phyloP scores from a whole-genome alignment of 2,329 filamentous ascomycete species.

The Cryphonectria parasitica region DNA sequence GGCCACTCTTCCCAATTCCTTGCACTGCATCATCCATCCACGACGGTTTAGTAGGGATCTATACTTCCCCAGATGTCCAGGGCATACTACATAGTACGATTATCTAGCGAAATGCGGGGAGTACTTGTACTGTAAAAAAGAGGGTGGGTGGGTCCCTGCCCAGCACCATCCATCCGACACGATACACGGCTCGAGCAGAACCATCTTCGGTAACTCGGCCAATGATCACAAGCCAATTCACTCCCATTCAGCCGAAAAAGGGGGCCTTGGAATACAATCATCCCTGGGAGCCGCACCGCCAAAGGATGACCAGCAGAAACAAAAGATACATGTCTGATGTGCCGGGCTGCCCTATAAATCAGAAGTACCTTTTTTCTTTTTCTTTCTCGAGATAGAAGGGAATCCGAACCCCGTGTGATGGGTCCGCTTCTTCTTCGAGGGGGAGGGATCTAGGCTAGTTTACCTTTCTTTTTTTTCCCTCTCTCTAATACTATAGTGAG shows the following conservation, averaged over 20 bases:
- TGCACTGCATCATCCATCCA: not conserved
- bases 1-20: not conserved
- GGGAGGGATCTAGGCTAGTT: no score
- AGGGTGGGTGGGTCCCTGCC: slow-evolving; percentile 20
- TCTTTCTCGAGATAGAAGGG: not conserved
- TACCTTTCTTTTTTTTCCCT: no score
- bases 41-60: not conserved
- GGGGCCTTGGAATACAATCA: not conserved
- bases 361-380: not conserved
- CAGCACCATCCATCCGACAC: not conserved
- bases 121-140: not conserved
- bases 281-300: not conserved
- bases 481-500: no score
- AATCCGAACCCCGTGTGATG: not conserved
- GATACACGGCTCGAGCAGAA: slow-evolving; percentile 1
- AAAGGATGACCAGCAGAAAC: not conserved
- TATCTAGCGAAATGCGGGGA: slow-evolving; percentile 26
- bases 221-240: slow-evolving; percentile 43
- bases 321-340: slow-evolving; percentile 11
- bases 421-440: not conserved
- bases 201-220: slow-evolving; percentile 49
- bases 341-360: not conserved
- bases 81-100: not conserved
- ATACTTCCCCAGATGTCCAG: slow-evolving; percentile 15
- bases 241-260: slow-evolving; percentile 44